Evolutionary conservation across 2,329 filamentous ascomycete species (phyloP).

Genomic region (Colletotrichum sp.): DNA sequence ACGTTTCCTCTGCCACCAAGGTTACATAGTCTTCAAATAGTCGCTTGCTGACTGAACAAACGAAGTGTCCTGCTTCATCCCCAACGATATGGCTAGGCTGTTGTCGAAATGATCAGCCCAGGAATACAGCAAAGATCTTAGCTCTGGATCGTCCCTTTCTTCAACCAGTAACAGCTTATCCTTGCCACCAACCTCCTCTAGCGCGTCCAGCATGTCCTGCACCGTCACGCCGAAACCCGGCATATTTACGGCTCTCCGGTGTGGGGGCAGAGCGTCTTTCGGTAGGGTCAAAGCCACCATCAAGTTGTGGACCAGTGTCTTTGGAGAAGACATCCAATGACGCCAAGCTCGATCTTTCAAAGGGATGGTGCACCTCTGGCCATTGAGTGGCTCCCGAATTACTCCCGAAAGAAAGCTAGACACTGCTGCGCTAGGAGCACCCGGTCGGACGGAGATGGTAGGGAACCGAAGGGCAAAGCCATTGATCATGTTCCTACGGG

Average conservation of each 20-base stretch:
- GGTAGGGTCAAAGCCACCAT: background rate
- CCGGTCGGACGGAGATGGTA: slow-evolving; percentile 36
- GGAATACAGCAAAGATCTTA: background rate
- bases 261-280: background rate
- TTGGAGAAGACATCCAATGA: background rate
- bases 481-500: slow-evolving; percentile 58
- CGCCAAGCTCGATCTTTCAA: background rate
- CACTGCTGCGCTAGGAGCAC: background rate
- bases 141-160: background rate
- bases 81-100: background rate
- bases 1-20: accelerated
- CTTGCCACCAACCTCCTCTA: background rate
- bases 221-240: background rate
- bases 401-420: background rate
- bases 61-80: background rate
- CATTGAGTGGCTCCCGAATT: background rate
- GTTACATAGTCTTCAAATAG: background rate
- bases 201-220: background rate
- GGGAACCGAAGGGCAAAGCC: slow-evolving; percentile 62
- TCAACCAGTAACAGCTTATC: background rate
- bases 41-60: background rate
- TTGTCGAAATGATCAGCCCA: background rate
- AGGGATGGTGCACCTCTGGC: background rate
- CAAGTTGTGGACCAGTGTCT: background rate
- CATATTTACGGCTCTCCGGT: background rate